A percentile compares a stretch with the other conserved stretches of the same genome.
These are phyloP conservation scores for Wickerhamiella sergipiensis DNA, from an alignment of 805 yeast species.

Conservation along the genomic window DNA sequence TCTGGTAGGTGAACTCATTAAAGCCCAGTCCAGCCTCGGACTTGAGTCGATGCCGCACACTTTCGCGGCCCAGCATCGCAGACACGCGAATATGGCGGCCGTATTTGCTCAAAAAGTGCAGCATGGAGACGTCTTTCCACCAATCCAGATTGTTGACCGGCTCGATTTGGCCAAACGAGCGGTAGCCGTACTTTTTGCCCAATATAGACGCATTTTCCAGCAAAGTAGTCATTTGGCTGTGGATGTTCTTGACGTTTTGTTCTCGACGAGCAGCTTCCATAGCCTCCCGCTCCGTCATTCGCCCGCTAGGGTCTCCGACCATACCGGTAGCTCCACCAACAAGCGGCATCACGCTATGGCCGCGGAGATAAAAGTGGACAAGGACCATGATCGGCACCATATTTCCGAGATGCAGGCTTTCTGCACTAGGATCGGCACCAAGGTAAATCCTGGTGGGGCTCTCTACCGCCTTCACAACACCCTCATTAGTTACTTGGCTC, in stretches of 20 bases:
- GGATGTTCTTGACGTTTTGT: slow-evolving; percentile 45
- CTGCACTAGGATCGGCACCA: slow-evolving; percentile 95
- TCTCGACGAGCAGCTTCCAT: slow-evolving; percentile 41
- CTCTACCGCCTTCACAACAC: slow-evolving; percentile 16
- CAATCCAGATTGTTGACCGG: slow-evolving; percentile 60
- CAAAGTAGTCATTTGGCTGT: slow-evolving; percentile 46
- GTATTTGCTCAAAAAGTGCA: slow-evolving; percentile 61
- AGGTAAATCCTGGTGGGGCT: slow-evolving; percentile 54
- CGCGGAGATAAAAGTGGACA: slow-evolving; percentile 70
- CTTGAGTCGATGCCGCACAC: slow-evolving; percentile 59
- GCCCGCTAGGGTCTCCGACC: slow-evolving; percentile 95
- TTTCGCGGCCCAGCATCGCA: slow-evolving; percentile 80
- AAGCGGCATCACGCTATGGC: slow-evolving; percentile 70
- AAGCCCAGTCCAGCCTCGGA: slow-evolving; percentile 73
- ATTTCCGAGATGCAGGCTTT: slow-evolving; percentile 81
- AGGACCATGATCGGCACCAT: slow-evolving; percentile 74
- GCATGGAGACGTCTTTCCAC: slow-evolving; percentile 71
- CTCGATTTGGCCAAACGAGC: slow-evolving; percentile 28
- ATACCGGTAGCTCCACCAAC: slow-evolving; percentile 76
- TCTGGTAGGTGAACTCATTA: slow-evolving; percentile 87
- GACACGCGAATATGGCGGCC: slow-evolving; percentile 73
- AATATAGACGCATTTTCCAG: slow-evolving; percentile 48
- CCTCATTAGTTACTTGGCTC: slow-evolving; percentile 23
- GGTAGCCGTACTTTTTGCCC: slow-evolving; percentile 36
- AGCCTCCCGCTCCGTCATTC: slow-evolving; percentile 55